Evolutionary conservation across 164 flowering plant species (phyloP), one percentile per base, ranked within the genome.

Genomic region (Umbellularia californica): DNA sequence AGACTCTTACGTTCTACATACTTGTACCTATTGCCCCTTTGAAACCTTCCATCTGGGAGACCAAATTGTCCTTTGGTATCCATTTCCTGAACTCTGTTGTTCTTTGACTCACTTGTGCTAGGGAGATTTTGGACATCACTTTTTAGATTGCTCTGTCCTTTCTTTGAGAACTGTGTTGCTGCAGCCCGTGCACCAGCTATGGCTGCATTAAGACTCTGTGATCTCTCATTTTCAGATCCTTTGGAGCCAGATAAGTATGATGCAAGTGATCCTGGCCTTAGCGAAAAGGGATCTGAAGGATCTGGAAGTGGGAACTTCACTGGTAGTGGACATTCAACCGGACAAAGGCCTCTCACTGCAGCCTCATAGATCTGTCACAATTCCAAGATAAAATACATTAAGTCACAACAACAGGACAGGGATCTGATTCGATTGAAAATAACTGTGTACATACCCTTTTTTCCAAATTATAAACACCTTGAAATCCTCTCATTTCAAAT

Each of bases 401-500:
- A 19, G 22, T 55, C 11, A 68, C 9, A 55, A 51, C 73, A 58
- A 13, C 19, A 64, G 25, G 19, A 72, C 24, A n/a, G 20, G 7
- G 65, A 15, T 30, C 58, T 73, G 20, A 23, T 64, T 20, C 30
- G 2, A 64, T 50, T 23, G 11, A 5, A 30, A 15, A 22, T 30
- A 23, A 22, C 11, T 24, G 50, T 0, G 11, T 47, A 27, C 15
- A 15, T 86, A 94, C 98, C 97, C 81, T 90, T 66, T 76, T 88
- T 78, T 91, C 93, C 86, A 95, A 82, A 79, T 95, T 88, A 73
- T 92, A 93, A 41, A 95, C 93, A 71, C 94, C 86, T 76, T 91
- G 97, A 74, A 75, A 84, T 12, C 99, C 99, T 47, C 97, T 85
- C 99, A 95, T 91, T 82, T 95, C 97, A 76, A 95, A 87, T n/a